Evolutionary conservation across 257 asterid genomes (phyloP).

Genomic region (Gentiana dahurica): DNA sequence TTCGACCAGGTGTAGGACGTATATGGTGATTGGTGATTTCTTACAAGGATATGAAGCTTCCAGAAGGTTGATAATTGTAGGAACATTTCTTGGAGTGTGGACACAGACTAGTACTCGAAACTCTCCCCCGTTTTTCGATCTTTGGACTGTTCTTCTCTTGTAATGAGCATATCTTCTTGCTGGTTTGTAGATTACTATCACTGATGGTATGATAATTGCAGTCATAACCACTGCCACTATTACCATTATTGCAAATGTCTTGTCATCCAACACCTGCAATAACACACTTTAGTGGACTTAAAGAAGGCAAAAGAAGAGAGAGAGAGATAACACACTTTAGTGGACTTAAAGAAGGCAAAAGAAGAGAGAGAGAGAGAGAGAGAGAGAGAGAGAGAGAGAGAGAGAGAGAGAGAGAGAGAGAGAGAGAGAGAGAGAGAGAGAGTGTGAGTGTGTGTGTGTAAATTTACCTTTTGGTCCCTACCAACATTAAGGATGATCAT

Average conservation of each 20-base stretch:
- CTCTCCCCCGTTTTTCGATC: neutral
- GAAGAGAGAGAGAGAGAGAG: neutral
- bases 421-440: too few species aligned
- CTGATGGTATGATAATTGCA: slow-evolving; percentile 51
- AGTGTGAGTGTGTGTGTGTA: too few species aligned
- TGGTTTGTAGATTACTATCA: slow-evolving; percentile 44
- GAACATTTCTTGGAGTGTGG: slow-evolving; percentile 32
- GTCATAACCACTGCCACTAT: slow-evolving; percentile 70
- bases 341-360: too few species aligned
- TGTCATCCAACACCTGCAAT: slow-evolving; percentile 49
- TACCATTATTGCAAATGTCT: slow-evolving; percentile 52
- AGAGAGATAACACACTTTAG: too few species aligned
- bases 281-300: too few species aligned
- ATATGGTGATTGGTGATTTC: slow-evolving; percentile 31
- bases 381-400: too few species aligned
- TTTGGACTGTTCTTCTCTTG: slow-evolving; percentile 10
- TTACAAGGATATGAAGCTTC: slow-evolving; percentile 30
- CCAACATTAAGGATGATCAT: slow-evolving; percentile 55
- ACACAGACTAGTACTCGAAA: slow-evolving; percentile 40
- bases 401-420: too few species aligned
- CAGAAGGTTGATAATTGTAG: slow-evolving; percentile 30
- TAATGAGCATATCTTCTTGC: slow-evolving; percentile 10
- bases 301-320: too few species aligned
- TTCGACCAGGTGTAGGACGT: slow-evolving; percentile 37
- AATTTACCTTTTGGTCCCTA: slow-evolving; percentile 41